Conservation (phyloP, 495 filamentous ascomycete genomes). For the Gamarada debralockiae region DNA sequence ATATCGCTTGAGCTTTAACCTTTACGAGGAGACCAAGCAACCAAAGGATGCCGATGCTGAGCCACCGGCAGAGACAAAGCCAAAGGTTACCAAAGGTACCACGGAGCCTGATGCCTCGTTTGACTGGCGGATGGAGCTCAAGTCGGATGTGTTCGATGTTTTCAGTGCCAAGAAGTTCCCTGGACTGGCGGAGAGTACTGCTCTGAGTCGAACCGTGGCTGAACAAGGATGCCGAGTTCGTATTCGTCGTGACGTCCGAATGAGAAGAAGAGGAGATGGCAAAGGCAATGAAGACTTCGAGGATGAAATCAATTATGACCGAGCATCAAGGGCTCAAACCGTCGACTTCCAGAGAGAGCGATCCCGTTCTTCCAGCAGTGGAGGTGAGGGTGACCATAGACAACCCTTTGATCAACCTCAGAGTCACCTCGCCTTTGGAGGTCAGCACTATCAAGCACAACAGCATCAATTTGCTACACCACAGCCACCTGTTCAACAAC, state of each 20-base stretch:
- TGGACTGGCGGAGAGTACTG: constrained; percentile 85
- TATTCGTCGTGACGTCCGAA: constrained; percentile 93
- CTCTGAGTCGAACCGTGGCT: constrained; percentile 83
- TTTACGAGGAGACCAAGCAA: constrained; percentile 80
- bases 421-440: background rate
- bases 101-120: constrained; percentile 23
- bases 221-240: constrained; percentile 97
- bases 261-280: constrained; percentile 72
- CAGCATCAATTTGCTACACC: constrained; percentile 40
- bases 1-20: constrained; percentile 82
- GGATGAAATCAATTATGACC: constrained; percentile 13
- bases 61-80: constrained; percentile 23
- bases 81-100: constrained; percentile 32
- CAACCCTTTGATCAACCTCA: constrained; percentile 5
- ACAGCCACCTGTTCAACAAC: constrained; percentile 5
- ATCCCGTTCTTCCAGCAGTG: constrained; percentile 1
- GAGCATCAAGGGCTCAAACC: constrained; percentile 1
- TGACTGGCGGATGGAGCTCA: constrained; percentile 71
- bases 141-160: constrained; percentile 81
- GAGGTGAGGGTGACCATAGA: background rate
- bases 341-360: constrained; percentile 12
- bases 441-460: constrained; percentile 2
- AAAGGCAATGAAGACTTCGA: constrained; percentile 46
- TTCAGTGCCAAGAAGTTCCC: constrained; percentile 99
- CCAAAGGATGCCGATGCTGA: constrained; percentile 58